Conservation (phyloP, 2,329 filamentous ascomycete genomes). For the Gnomoniopsis sp. region DNA sequence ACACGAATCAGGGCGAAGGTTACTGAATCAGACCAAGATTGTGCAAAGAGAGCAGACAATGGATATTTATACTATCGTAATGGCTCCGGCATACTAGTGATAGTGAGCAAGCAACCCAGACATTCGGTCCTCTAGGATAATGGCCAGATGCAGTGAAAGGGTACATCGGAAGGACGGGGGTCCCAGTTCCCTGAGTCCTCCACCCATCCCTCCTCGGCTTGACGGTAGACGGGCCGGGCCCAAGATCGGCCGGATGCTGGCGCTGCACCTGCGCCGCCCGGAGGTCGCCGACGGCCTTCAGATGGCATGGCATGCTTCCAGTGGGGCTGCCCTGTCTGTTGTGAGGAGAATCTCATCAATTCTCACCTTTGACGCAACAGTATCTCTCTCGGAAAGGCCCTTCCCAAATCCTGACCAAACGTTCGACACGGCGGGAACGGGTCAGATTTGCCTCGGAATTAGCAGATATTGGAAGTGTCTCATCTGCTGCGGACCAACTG, state of each 20-base stretch:
- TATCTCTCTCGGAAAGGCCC: background rate
- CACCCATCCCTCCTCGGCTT: background rate
- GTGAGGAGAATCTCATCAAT: background rate
- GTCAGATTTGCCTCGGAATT: background rate
- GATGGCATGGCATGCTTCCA: background rate
- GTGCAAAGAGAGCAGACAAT: background rate
- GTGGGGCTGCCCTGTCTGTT: background rate
- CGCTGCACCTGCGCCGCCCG: constrained; percentile 18
- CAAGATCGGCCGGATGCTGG: constrained; percentile 16
- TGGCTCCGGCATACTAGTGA: background rate
- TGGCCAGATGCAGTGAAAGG: background rate
- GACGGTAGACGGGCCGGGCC: constrained; percentile 16
- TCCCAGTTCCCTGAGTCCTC: background rate
- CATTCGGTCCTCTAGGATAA: background rate
- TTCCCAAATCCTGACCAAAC: background rate
- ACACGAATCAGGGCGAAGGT: background rate
- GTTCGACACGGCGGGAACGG: background rate
- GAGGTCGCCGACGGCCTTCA: constrained; percentile 26
- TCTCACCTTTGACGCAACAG: background rate
- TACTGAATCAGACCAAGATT: background rate
- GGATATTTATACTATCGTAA: background rate
- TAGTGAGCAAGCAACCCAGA: background rate
- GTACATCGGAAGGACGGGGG: background rate
- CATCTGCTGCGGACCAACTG: constrained; percentile 2
- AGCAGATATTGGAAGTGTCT: background rate